Evolutionary conservation across 768 basidiomycete species (phyloP).

Genomic region (Tephrocybe sp.): DNA sequence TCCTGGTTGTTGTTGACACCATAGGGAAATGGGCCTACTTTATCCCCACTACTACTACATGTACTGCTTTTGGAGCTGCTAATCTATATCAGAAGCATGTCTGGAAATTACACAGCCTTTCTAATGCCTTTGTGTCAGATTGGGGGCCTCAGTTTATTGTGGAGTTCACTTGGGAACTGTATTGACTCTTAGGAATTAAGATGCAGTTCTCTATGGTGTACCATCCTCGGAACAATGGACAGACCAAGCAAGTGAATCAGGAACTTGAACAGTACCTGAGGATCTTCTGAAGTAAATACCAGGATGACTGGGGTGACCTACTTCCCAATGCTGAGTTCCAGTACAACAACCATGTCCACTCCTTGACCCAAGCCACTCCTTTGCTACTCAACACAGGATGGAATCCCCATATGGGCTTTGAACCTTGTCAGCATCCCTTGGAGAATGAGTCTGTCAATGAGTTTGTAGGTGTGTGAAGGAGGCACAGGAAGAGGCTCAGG

Average conservation of each 20-base stretch:
- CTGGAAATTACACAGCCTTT: too few relatives aligned
- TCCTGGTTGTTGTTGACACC: too few relatives aligned
- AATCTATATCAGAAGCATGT: too few relatives aligned
- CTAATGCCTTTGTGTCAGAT: too few relatives aligned
- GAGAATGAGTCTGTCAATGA: neutral
- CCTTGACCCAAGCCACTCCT: neutral
- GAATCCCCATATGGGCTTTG: neutral
- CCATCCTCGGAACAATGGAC: slow-evolving; percentile 8
- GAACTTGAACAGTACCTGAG: slow-evolving; percentile 10
- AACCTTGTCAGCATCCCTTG: neutral
- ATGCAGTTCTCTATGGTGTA: neutral
- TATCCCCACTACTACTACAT: too few relatives aligned
- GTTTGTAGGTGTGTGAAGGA: neutral
- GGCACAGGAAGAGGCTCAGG: neutral
- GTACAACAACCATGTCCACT: neutral
- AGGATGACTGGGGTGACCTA: neutral
- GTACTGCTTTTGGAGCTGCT: too few relatives aligned
- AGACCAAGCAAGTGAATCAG: slow-evolving; percentile 11
- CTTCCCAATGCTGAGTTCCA: neutral
- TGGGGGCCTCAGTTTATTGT: too few relatives aligned
- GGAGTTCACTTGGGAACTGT: too few relatives aligned
- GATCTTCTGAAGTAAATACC: neutral
- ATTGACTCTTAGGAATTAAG: neutral
- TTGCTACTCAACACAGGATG: neutral
- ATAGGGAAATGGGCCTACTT: too few relatives aligned